These are phyloP conservation scores for Didymella arachidicola DNA, from an alignment of 2,329 filamentous ascomycete genomes.

Conservation along the genomic window DNA sequence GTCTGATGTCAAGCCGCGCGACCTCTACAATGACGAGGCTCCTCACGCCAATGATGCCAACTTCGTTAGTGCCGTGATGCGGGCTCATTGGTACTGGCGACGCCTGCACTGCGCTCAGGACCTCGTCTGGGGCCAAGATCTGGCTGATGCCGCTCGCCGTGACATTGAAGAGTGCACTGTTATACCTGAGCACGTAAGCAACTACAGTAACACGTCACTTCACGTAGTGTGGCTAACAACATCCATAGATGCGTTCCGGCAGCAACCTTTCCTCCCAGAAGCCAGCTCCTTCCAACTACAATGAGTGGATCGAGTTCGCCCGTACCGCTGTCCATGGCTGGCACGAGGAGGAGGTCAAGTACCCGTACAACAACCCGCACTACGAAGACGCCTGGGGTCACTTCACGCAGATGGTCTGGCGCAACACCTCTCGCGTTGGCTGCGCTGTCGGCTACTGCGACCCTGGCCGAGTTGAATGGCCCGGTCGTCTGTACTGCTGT, in stretches of 20 bases:
- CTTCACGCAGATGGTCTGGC: conserved; percentile 53
- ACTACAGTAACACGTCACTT: background rate
- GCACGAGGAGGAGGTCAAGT: conserved; percentile 48
- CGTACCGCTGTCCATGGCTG: conserved; percentile 44
- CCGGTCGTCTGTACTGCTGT: conserved; percentile 50
- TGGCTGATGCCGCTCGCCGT: conserved; percentile 37
- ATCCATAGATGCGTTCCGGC: conserved; percentile 37
- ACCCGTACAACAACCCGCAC: conserved; percentile 44
- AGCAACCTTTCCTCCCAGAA: conserved; percentile 45
- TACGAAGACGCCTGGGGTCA: conserved; percentile 44
- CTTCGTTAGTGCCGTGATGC: conserved; percentile 45
- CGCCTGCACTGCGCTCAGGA: conserved; percentile 48
- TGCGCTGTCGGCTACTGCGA: conserved; percentile 46
- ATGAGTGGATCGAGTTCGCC: conserved; percentile 42
- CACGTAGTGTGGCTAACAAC: conserved; percentile 23
- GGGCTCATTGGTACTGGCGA: conserved; percentile 50
- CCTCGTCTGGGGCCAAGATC: conserved; percentile 41
- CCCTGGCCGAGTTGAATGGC: conserved; percentile 25
- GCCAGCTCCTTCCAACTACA: conserved; percentile 33
- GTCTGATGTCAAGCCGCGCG: conserved; percentile 24
- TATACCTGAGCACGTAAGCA: conserved; percentile 40
- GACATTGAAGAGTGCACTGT: conserved; percentile 39
- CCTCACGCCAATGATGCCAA: conserved; percentile 39
- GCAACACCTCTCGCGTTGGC: conserved; percentile 45
- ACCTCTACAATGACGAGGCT: conserved; percentile 28